A percentile compares a stretch with the other conserved stretches of the same genome.
Conservation (phyloP, 306 rosid genomes). For the Cercis canadensis region DNA sequence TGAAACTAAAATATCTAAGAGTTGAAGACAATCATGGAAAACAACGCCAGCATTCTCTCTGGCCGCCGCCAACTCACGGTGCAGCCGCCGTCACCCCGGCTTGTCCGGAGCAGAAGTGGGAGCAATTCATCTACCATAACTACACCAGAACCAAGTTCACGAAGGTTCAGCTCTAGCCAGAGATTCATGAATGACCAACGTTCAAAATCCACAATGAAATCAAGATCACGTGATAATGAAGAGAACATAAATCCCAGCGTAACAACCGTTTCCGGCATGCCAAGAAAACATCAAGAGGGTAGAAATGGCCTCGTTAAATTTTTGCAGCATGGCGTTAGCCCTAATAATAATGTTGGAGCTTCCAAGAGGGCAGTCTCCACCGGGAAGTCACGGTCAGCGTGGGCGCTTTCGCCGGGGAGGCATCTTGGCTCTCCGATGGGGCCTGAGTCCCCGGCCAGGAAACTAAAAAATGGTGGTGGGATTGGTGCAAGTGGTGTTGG, state of each 20-base stretch:
- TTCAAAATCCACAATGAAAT: conserved; percentile 56
- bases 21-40: conserved; percentile 34
- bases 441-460: background rate
- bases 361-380: conserved; percentile 37
- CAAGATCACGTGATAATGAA: conserved; percentile 40
- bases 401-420: conserved; percentile 85
- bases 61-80: conserved; percentile 22
- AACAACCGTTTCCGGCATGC: background rate
- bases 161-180: conserved; percentile 35
- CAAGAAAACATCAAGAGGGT: conserved; percentile 37
- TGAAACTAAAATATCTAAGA: background rate
- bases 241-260: background rate
- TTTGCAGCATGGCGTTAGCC: conserved; percentile 42
- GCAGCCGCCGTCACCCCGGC: conserved; percentile 40
- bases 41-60: conserved; percentile 14
- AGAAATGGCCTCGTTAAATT: conserved; percentile 35
- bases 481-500: conserved; percentile 33
- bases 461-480: conserved; percentile 4
- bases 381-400: conserved; percentile 56
- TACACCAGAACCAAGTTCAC: conserved; percentile 30
- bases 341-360: conserved; percentile 27
- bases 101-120: conserved; percentile 59
- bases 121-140: conserved; percentile 24
- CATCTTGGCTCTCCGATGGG: conserved; percentile 38
- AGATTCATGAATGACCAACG: conserved; percentile 36